These are phyloP conservation scores for Tetragonia tetragonoides DNA, from an alignment of 148 eudicot genomes.

Conservation along the genomic window DNA sequence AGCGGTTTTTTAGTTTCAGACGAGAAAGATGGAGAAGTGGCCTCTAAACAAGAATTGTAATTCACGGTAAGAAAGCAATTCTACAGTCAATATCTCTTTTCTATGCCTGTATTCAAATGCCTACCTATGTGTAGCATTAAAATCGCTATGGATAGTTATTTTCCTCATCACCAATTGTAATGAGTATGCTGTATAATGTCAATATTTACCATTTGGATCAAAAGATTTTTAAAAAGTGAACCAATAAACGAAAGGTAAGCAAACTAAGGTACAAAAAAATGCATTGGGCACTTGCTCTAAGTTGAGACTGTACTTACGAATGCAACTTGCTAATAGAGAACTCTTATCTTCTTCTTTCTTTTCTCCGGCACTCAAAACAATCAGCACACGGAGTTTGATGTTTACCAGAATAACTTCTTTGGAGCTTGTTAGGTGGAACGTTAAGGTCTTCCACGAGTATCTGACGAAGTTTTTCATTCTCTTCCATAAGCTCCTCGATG, in stretches of 20 bases:
- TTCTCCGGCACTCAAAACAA: conserved; percentile 83
- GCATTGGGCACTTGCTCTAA: neutral
- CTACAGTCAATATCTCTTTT: neutral
- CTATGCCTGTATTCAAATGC: neutral
- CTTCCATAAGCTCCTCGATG: conserved; percentile 78
- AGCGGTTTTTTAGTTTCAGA: neutral
- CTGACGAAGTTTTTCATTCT: conserved; percentile 79
- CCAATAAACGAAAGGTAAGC: neutral
- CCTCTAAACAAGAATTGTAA: neutral
- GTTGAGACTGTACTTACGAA: neutral
- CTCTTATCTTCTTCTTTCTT: conserved; percentile 63
- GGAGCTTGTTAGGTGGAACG: conserved; percentile 59
- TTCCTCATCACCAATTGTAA: neutral
- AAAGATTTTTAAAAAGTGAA: neutral
- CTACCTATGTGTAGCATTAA: neutral
- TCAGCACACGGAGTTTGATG: conserved; percentile 52
- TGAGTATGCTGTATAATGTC: neutral
- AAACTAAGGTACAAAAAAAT: neutral
- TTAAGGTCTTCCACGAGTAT: conserved; percentile 80
- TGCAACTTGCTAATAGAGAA: no score
- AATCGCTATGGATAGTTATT: neutral
- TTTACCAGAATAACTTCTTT: conserved; percentile 36
- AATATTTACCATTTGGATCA: neutral
- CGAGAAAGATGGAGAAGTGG: neutral
- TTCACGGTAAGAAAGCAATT: neutral